These are phyloP conservation scores for Diddensiella santjacobensis DNA, from an alignment of 805 yeast genomes.

Conservation along the genomic window DNA sequence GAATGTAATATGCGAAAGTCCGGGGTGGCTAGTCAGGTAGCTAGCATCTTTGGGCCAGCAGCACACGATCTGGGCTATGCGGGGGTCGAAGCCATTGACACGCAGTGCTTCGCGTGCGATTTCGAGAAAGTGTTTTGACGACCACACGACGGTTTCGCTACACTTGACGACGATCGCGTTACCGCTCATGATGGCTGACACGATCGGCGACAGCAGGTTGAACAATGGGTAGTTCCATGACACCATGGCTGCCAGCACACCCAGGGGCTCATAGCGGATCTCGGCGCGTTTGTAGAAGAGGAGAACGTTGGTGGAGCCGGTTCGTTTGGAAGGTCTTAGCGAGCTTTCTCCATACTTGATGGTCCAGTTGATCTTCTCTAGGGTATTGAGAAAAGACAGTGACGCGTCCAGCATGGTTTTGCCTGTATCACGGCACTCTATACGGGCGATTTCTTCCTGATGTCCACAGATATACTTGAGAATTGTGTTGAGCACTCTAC, in stretches of 20 bases:
- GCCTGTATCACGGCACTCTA: conserved; percentile 96
- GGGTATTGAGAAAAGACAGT: conserved; percentile 83
- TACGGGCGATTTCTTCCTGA: conserved; percentile 82
- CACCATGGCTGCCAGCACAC: conserved; percentile 83
- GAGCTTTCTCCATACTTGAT: conserved; percentile 75
- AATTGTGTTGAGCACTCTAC: conserved; percentile 67
- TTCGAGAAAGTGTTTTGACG: conserved; percentile 72
- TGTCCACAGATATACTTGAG: conserved; percentile 68
- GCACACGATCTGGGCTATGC: conserved; percentile 81
- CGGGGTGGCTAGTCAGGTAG: conserved; percentile 77
- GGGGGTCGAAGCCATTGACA: conserved; percentile 71
- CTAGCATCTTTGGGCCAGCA: conserved; percentile 91
- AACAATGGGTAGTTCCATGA: conserved; percentile 99
- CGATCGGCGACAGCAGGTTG: conserved; percentile 86
- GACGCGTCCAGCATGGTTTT: conserved; percentile 94
- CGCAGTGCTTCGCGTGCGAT: conserved; percentile 69
- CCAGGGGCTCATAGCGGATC: conserved; percentile 88
- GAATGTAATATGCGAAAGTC: conserved; percentile 82
- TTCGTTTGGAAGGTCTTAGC: conserved; percentile 65
- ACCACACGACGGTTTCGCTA: conserved; percentile 95
- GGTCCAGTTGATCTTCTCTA: conserved; percentile 91
- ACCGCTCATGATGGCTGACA: conserved; percentile 86
- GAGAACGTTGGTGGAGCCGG: conserved; percentile 82
- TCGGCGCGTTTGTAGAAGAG: conserved; percentile 91
- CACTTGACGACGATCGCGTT: conserved; percentile 90